Base-by-base conservation (phyloP, 768 basidiomycete genomes). In the Rhizopogon sp. region DNA sequence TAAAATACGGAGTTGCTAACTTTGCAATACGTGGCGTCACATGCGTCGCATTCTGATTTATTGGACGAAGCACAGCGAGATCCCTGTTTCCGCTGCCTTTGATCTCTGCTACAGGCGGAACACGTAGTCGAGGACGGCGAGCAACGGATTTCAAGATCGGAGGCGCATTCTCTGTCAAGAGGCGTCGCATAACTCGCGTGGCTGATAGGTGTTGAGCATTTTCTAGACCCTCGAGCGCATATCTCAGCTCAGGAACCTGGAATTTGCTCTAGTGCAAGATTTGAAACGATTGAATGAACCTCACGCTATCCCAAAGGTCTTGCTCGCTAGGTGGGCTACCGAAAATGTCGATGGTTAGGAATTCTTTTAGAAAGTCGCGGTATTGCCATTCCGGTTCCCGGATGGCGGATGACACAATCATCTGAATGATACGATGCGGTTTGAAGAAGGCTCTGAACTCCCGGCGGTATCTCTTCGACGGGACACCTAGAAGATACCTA, bases 1-100 rank as follows among this genome's bases (percentile, higher is more conserved):
- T 74, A 50, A 88, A 83, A 0, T 79, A 73, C 0, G 77, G 76
- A 7, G 63, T 33, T 0, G 85, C 80, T 7, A 89, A 66, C 8
- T 68, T 61, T 5, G 75, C 76, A 43, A 90, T 82, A 17, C 74
- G 71, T 0, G 82, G 81, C 0, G 87, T 89, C 7, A 90, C 85
- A 45, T 80, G 79, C 0, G 87, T 88, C 5, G 72, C 68, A 16
- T 67, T 77, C 59, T 82, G 81, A 31, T 78, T 76, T 58, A 82
- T 80, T 0, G 75, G 65, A 22, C 74, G 79, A 16, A 89, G 72
- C 2, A 87, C 80, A 1, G 75, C 77, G 4, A 79, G 59, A 60
- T 90, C 88, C 5, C 74, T 69, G 59, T 83, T 81, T 0, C 76
- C 76, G 0, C 43, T 62, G 53, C 59, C 61, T 3, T 61, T 42